Conservation (phyloP, 2,329 filamentous ascomycete species). For the Verticillium nonalfalfae region DNA sequence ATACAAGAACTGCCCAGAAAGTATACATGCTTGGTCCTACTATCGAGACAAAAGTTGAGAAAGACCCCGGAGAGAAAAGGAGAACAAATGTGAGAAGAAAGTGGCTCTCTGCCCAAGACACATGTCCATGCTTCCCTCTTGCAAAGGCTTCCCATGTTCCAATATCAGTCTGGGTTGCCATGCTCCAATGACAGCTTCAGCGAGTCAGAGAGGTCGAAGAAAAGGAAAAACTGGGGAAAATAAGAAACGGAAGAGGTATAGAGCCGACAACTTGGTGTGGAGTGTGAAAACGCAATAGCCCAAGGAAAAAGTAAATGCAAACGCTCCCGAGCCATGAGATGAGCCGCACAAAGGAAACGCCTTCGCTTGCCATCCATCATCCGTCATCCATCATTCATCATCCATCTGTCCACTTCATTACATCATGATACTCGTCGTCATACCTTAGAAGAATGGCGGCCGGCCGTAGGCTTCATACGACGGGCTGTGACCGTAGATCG, state of each 20-base stretch:
- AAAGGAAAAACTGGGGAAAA: background rate
- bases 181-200: background rate
- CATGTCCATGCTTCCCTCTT: background rate
- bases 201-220: background rate
- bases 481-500: conserved; percentile 17
- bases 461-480: conserved; percentile 13
- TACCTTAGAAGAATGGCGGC: conserved; percentile 7
- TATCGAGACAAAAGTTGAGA: conserved; percentile 13
- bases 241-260: conserved; percentile 2
- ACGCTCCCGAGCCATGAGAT: conserved; percentile 8
- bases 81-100: background rate
- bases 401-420: background rate
- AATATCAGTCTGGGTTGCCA: background rate
- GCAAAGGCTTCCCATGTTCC: background rate
- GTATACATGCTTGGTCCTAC: conserved; percentile 14
- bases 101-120: background rate
- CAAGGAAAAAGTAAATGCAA: conserved; percentile 15
- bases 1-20: background rate
- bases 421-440: conserved; percentile 1
- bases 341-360: background rate
- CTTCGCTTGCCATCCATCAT: background rate
- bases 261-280: conserved; percentile 6
- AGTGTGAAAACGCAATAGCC: conserved; percentile 14
- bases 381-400: background rate
- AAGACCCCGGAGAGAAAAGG: conserved; percentile 6